These are phyloP conservation scores for Nannizziopsis barbatae DNA, from an alignment of 2,329 filamentous ascomycete species.

Conservation along the genomic window DNA sequence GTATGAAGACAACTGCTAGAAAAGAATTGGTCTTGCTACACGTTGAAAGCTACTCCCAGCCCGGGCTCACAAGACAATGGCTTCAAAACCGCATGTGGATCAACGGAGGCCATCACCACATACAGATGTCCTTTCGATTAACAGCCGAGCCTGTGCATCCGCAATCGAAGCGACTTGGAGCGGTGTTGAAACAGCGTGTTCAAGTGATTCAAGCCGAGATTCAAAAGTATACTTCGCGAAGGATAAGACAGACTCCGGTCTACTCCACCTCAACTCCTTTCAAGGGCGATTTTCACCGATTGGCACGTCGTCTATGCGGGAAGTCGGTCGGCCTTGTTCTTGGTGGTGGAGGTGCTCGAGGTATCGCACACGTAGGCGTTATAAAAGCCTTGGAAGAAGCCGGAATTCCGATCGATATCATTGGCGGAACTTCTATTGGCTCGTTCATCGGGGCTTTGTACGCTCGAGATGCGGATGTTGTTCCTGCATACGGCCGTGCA, in stretches of 20 bases:
- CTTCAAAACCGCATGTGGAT: slow-evolving; percentile 91
- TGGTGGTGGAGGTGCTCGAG: slow-evolving; percentile 83
- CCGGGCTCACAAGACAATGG: slow-evolving; percentile 81
- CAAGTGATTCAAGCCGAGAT: slow-evolving; percentile 94
- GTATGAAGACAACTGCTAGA: slow-evolving; percentile 91
- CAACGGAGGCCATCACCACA: slow-evolving; percentile 92
- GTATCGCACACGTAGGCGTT: slow-evolving; percentile 84
- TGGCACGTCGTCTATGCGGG: slow-evolving; percentile 79
- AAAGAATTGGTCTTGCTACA: slow-evolving; percentile 89
- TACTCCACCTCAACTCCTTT: slow-evolving; percentile 87
- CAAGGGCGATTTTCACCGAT: slow-evolving; percentile 91
- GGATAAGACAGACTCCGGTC: slow-evolving; percentile 73
- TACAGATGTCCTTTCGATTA: slow-evolving; percentile 82
- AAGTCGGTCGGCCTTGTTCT: slow-evolving; percentile 91
- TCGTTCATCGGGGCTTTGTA: slow-evolving; percentile 92
- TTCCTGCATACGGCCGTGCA: slow-evolving; percentile 89
- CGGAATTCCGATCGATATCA: slow-evolving; percentile 87
- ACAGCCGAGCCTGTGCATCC: slow-evolving; percentile 66
- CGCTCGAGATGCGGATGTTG: slow-evolving; percentile 88
- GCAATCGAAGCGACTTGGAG: slow-evolving; percentile 65
- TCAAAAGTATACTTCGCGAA: slow-evolving; percentile 92
- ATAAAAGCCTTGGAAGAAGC: slow-evolving; percentile 93
- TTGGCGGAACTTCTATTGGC: slow-evolving; percentile 93
- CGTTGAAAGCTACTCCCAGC: slow-evolving; percentile 71
- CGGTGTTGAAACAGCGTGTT: slow-evolving; percentile 79